These are phyloP conservation scores for Plasmodium blacklocki DNA, from an alignment of 169 alveolate species.

Conservation along the genomic window DNA sequence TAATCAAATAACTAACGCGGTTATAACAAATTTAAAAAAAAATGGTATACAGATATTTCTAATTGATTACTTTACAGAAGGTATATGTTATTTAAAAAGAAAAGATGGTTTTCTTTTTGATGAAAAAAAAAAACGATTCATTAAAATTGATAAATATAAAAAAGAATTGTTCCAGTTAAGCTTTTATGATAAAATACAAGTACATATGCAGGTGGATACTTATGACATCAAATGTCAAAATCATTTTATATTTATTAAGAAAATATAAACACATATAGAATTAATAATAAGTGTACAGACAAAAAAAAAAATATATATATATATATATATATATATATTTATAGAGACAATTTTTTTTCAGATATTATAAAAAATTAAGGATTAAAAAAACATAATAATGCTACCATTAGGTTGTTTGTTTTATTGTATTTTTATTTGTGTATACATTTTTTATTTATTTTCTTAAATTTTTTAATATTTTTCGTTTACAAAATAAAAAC, in stretches of 20 bases:
- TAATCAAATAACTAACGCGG: conserved; percentile 63
- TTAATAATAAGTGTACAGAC: not conserved
- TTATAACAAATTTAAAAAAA: conserved; percentile 61
- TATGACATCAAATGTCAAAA: conserved; percentile 64
- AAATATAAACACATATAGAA: conserved; percentile 10
- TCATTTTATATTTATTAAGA: conserved; percentile 58
- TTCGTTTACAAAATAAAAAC: too few relatives aligned
- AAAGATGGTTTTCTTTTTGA: conserved; percentile 70
- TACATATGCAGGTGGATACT: conserved; percentile 66
- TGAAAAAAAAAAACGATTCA: conserved; percentile 52
- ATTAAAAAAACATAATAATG: not conserved
- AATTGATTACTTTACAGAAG: conserved; percentile 37
- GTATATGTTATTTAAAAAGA: conserved; percentile 62
- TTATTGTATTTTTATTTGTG: not conserved
- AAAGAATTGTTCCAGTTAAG: conserved; percentile 33
- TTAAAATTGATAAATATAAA: conserved; percentile 22
- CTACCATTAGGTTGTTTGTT: not conserved
- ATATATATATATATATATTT: conserved; percentile 6
- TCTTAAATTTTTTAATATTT: not conserved
- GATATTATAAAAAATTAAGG: not conserved
- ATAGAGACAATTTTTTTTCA: not conserved
- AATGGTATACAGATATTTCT: conserved; percentile 65
- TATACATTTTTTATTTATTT: not conserved
- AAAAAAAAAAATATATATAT: not conserved
- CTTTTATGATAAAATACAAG: conserved; percentile 68